These are phyloP conservation scores for Hypoxylon sp. DNA, from an alignment of 2,329 filamentous ascomycete genomes.

Conservation along the genomic window DNA sequence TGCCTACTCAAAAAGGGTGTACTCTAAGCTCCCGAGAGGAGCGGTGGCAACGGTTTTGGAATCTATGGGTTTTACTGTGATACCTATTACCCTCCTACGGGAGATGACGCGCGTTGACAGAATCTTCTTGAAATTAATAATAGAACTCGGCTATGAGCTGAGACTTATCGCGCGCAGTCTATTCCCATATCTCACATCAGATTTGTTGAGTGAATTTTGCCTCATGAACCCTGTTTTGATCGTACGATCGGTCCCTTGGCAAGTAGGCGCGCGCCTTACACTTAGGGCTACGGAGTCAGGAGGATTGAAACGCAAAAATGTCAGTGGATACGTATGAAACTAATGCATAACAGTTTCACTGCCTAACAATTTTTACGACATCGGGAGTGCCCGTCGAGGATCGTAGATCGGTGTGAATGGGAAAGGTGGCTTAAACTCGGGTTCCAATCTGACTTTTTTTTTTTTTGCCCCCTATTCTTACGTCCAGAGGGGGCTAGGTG, in stretches of 20 bases:
- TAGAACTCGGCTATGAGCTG: constrained; percentile 12
- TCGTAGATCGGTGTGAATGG: constrained; percentile 3
- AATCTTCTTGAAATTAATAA: constrained; percentile 13
- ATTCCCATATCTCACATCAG: constrained; percentile 25
- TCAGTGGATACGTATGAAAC: constrained; percentile 17
- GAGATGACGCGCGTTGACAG: constrained; percentile 29
- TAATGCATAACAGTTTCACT: constrained; percentile 20
- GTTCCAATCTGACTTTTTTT: not conserved
- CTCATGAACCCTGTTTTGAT: constrained; percentile 27
- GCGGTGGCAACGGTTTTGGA: constrained; percentile 21
- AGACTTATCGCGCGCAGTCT: not conserved
- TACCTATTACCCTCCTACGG: constrained; percentile 28
- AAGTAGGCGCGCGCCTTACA: constrained; percentile 24
- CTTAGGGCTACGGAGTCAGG: constrained; percentile 14
- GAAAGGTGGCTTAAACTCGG: not conserved
- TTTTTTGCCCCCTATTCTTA: not conserved
- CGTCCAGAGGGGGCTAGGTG: not conserved
- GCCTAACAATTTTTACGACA: not conserved
- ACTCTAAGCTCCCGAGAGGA: constrained; percentile 15
- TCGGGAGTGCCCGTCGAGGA: constrained; percentile 3
- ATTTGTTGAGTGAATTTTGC: constrained; percentile 35
- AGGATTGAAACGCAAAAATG: constrained; percentile 19
- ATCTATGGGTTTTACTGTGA: constrained; percentile 27
- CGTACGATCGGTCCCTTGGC: constrained; percentile 39
- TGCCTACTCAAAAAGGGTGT: constrained; percentile 25